Evolutionary conservation across 495 filamentous ascomycete genomes (phyloP).

Genomic region (Choiromyces venosus): DNA sequence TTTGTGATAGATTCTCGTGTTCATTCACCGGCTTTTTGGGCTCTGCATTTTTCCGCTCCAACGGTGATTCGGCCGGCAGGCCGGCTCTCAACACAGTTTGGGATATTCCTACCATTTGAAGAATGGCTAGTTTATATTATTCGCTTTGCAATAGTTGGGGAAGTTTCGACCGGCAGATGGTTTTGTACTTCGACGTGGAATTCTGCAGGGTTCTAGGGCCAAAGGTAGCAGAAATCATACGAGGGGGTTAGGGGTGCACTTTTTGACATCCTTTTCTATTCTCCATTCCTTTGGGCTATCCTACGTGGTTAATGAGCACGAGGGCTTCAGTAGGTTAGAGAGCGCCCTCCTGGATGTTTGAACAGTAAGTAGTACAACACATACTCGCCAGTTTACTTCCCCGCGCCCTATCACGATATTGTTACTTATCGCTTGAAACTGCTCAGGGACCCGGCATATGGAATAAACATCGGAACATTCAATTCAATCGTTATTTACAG

Average conservation of each 20-base stretch:
- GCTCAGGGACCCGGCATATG: conserved; percentile 2
- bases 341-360: neutral
- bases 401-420: neutral
- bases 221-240: neutral
- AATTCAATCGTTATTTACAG: neutral
- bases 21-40: neutral
- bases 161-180: neutral
- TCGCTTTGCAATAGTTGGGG: neutral
- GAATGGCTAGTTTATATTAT: neutral
- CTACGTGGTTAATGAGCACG: conserved; percentile 3
- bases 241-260: neutral
- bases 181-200: neutral
- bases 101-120: neutral
- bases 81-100: neutral
- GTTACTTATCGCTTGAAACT: neutral
- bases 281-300: neutral
- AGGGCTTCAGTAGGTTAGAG: neutral
- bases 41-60: neutral
- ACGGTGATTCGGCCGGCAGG: neutral
- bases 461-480: conserved; percentile 4
- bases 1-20: neutral
- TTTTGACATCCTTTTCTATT: neutral
- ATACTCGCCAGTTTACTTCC: neutral
- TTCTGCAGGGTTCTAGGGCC: neutral
- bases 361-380: neutral